These are phyloP conservation scores for Fusarium chuoi DNA, from an alignment of 2,329 filamentous ascomycete genomes.

Conservation along the genomic window DNA sequence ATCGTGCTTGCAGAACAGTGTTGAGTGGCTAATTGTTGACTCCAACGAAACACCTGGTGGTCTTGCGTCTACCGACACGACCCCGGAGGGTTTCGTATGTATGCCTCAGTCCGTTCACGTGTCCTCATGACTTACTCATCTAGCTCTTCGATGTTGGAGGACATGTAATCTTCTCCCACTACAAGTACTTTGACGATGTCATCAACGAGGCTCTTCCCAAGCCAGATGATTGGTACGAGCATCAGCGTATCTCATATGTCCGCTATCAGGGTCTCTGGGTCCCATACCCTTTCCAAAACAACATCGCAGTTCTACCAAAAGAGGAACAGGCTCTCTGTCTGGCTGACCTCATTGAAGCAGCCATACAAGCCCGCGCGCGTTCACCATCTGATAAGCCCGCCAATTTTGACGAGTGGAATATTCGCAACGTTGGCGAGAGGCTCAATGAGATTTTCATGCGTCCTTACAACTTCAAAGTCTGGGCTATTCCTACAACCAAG, in stretches of 20 bases:
- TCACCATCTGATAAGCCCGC: constrained; percentile 84
- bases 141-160: constrained; percentile 98
- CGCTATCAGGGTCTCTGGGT: constrained; percentile 97
- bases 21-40: constrained; percentile 97
- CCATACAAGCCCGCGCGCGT: constrained; percentile 81
- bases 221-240: constrained; percentile 94
- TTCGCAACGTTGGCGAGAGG: constrained; percentile 88
- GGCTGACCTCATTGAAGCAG: constrained; percentile 94
- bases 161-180: constrained; percentile 99
- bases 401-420: constrained; percentile 98
- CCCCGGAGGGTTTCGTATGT: constrained; percentile 94
- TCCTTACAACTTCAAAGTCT: constrained; percentile 99
- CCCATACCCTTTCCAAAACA: constrained; percentile 99
- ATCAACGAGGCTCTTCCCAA: constrained; percentile 95
- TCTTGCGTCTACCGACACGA: constrained; percentile 93
- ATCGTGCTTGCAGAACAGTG: constrained; percentile 72
- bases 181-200: constrained; percentile 99
- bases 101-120: constrained; percentile 45
- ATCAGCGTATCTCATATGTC: constrained; percentile 99
- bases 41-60: constrained; percentile 91
- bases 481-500: constrained; percentile 97
- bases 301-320: constrained; percentile 97
- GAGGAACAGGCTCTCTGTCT: constrained; percentile 95
- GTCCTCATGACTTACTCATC: background rate
- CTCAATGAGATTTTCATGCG: constrained; percentile 97